phyloP scores from a whole-genome alignment of 1,284 basidiomycete species.

The Irpex sp. region DNA sequence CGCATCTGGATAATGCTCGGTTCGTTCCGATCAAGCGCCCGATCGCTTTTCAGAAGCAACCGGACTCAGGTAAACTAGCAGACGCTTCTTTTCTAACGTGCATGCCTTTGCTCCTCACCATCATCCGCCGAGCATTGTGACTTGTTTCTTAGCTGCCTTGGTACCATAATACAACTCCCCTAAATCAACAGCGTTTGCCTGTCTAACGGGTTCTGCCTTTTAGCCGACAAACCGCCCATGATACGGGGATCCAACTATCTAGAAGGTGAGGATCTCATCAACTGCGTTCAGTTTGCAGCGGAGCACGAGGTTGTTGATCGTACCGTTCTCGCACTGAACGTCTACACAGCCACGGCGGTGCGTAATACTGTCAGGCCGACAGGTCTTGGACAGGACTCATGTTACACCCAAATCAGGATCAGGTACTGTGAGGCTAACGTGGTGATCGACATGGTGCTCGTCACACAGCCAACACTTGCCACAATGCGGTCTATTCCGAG shows the following conservation, averaged over 20 bases:
- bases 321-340: background rate
- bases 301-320: background rate
- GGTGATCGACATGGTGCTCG: background rate
- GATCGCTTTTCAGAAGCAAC: background rate
- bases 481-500: background rate
- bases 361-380: no score
- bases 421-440: background rate
- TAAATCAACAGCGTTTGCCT: background rate
- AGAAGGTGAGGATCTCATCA: background rate
- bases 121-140: background rate
- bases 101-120: background rate
- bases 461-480: background rate
- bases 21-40: background rate
- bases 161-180: background rate
- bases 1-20: background rate
- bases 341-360: no score
- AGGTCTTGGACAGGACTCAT: background rate
- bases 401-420: background rate
- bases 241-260: background rate
- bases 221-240: background rate
- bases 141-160: background rate
- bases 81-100: background rate
- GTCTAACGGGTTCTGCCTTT: background rate
- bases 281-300: background rate
- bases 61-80: slow-evolving; percentile 1